Conservation (phyloP, 441 rosid genomes). For the Flueggea neowawraea region DNA sequence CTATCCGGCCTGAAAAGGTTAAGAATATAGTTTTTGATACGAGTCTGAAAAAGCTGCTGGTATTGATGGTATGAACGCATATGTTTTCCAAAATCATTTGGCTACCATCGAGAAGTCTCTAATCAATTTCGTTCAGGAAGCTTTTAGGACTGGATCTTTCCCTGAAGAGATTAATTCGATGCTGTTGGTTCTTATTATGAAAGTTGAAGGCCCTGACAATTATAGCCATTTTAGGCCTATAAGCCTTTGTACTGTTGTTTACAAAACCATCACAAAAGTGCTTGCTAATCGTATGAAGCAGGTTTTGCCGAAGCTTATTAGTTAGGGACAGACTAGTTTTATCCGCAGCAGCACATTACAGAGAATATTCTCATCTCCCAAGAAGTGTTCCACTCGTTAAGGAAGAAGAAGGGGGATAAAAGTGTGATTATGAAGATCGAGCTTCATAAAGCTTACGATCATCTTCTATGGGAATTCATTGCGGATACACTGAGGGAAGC, state of each 20-base stretch:
- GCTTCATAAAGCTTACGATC: no score
- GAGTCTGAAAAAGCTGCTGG: not conserved
- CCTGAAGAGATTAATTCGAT: not conserved
- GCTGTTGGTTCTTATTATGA: not conserved
- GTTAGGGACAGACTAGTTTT: not conserved
- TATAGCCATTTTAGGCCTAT: not conserved
- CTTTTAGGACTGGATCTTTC: not conserved
- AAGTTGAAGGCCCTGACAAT: not conserved
- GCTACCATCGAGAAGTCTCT: not conserved
- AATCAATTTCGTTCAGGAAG: not conserved
- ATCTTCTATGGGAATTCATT: no score
- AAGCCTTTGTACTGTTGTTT: not conserved
- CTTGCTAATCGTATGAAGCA: not conserved
- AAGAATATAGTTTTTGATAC: not conserved
- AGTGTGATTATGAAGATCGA: not conserved
- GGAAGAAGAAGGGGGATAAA: not conserved
- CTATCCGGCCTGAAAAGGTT: no score
- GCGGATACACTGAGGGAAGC: no score
- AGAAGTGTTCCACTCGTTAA: not conserved
- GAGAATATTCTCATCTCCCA: not conserved
- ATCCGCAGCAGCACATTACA: not conserved
- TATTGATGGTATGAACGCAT: not conserved
- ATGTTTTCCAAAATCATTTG: not conserved
- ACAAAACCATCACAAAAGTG: not conserved
- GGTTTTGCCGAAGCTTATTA: not conserved